Percentiles rank a stretch among this genome's conserved stretches.
phyloP scores from a whole-genome alignment of 805 yeast species.

The Candida ortonii region DNA sequence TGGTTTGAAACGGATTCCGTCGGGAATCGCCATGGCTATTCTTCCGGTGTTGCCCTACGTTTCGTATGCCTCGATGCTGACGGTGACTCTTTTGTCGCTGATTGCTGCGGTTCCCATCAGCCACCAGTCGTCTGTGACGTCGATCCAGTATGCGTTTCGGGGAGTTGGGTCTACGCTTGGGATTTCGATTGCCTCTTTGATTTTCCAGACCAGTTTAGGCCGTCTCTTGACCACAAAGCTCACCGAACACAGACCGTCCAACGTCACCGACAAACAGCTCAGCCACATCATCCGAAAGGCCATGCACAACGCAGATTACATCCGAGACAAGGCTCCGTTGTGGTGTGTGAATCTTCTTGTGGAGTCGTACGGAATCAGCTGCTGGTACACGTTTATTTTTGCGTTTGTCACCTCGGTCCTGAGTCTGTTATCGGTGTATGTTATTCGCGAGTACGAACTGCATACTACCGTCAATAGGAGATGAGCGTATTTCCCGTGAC shows the following conservation, averaged over 20 bases:
- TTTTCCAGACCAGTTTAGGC: constrained; percentile 49
- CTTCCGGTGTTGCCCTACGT: constrained; percentile 49
- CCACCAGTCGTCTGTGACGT: constrained; percentile 64
- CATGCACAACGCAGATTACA: constrained; percentile 53
- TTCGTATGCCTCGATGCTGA: constrained; percentile 57
- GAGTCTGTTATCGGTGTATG: constrained; percentile 5
- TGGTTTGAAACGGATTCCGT: constrained; percentile 11
- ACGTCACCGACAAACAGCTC: constrained; percentile 39
- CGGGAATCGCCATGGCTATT: constrained; percentile 39
- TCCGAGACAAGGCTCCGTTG: constrained; percentile 49
- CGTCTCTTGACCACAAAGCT: constrained; percentile 30
- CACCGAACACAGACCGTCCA: constrained; percentile 31
- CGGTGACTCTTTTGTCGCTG: constrained; percentile 63
- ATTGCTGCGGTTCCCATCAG: constrained; percentile 70
- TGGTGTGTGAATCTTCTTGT: constrained; percentile 45
- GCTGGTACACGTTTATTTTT: constrained; percentile 53
- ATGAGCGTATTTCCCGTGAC: too few relatives aligned
- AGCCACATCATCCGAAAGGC: constrained; percentile 48
- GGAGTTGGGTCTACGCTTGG: constrained; percentile 67
- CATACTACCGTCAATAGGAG: constrained; percentile 50
- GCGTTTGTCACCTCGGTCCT: constrained; percentile 34
- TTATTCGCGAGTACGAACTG: constrained; percentile 39
- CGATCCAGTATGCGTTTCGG: constrained; percentile 64
- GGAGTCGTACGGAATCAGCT: constrained; percentile 50
- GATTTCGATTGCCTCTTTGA: constrained; percentile 60